Percentiles rank a stretch among this genome's conserved stretches.
Evolutionary conservation across 176 grass and related monocot species (phyloP).

Genomic region (Oryza officinalis): DNA sequence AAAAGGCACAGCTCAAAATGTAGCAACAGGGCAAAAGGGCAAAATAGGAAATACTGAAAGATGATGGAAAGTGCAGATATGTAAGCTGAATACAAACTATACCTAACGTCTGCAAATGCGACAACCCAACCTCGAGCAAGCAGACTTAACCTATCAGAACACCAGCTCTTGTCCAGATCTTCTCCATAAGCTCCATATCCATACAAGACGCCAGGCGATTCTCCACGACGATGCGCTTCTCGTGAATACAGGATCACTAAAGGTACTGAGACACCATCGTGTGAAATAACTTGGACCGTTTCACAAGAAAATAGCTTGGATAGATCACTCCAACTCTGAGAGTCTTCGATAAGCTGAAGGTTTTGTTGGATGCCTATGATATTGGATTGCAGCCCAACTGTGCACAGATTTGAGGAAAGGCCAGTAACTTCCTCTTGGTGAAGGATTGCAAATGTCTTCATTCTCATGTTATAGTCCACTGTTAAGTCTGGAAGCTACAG

Average conservation of each 20-base stretch:
- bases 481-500: slow-evolving; percentile 86
- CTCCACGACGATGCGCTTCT: slow-evolving; percentile 44
- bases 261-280: slow-evolving; percentile 71
- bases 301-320: slow-evolving; percentile 68
- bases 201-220: slow-evolving; percentile 75
- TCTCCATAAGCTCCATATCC: slow-evolving; percentile 95
- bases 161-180: slow-evolving; percentile 96
- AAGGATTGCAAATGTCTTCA: slow-evolving; percentile 62
- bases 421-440: slow-evolving; percentile 79
- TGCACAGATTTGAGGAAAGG: slow-evolving; percentile 37
- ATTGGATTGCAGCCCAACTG: slow-evolving; percentile 27
- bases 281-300: slow-evolving; percentile 66
- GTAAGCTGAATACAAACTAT: slow-evolving; percentile 35
- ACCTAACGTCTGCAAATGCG: slow-evolving; percentile 98
- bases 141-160: slow-evolving; percentile 79
- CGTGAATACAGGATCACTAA: slow-evolving; percentile 64
- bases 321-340: slow-evolving; percentile 74
- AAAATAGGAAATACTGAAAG: slow-evolving; percentile 33
- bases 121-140: slow-evolving; percentile 89
- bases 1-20: slow-evolving; percentile 5
- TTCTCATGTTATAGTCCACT: slow-evolving; percentile 82
- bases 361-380: slow-evolving; percentile 40
- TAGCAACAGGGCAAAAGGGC: not conserved
- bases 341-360: slow-evolving; percentile 47
- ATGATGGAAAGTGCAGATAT: slow-evolving; percentile 26